Evolutionary conservation across 2,329 filamentous ascomycete genomes (phyloP), one percentile per base, ranked within the genome.

Genomic region (Talaromyces pinophilus): DNA sequence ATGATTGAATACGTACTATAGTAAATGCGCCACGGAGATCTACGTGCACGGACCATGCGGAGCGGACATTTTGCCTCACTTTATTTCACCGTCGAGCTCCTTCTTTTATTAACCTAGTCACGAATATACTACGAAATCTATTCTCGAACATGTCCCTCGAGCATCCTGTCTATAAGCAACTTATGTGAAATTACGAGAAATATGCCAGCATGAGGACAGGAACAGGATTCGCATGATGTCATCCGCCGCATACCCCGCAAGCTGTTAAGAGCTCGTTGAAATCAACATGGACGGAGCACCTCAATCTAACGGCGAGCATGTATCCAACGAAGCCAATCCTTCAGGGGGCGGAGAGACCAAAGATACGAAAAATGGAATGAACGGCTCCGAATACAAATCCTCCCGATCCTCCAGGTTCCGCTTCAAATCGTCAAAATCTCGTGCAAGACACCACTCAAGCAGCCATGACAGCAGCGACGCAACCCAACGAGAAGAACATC

Each of bases 381-480:
- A 62, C 11, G 52, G 52, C 15, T 19, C n/a, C 10, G 42, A 55
- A 63, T 25, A 59, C 40, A n/a, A 13, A 35, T 28, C 44, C 6
- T 63, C 72, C 7, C 63, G 68, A 25, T 65, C 66, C 6, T 69
- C 72, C 3, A 75, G 69, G 69, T 78, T 79, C 67, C 75, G 77
- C 59, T 77, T 79, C 71, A 79, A 78, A 71, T 71, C 71, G 13
- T 69, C 70, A 2, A 68, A 66, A 19, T 67, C 67, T 7, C 69
- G 69, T 1, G 8, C 46, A 54, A 54, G 33, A 38, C 30, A 54
- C 22, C 60, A 62, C 13, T 30, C 44, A n/a, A 33, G 50, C 65
- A 48, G 13, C 44, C 42, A 55, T 35, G 63, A 63, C 13, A 57
- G 48, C 11, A 42, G 46, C 48, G n/a, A 38, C n/a, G 2, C n/a